Percentiles rank a stretch among this genome's conserved stretches.
Conservation (phyloP, 2,329 filamentous ascomycete species). For the Sordariomycetes sp. region DNA sequence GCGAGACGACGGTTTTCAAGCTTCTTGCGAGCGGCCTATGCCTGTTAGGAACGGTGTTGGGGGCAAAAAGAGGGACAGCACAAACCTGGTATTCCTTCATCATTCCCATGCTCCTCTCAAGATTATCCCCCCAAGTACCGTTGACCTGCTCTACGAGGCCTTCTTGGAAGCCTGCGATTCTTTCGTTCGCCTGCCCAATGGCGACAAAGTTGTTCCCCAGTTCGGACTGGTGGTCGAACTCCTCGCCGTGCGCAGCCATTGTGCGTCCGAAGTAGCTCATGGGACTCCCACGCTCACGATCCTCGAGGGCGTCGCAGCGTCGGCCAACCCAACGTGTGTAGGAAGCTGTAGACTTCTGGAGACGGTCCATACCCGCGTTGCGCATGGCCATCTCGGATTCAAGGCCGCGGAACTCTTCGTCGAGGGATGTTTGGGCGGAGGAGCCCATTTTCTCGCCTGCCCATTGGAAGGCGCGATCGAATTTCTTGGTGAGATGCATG, state of each 20-base stretch:
- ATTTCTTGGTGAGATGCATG: slow-evolving; percentile 67
- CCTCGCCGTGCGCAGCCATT: slow-evolving; percentile 84
- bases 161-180: slow-evolving; percentile 78
- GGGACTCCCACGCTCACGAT: slow-evolving; percentile 79
- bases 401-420: slow-evolving; percentile 84
- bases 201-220: slow-evolving; percentile 79
- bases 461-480: slow-evolving; percentile 97
- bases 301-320: slow-evolving; percentile 68
- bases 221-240: slow-evolving; percentile 84
- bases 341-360: slow-evolving; percentile 75
- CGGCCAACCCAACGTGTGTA: slow-evolving; percentile 87
- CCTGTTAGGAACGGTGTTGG: not conserved
- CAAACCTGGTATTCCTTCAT: slow-evolving; percentile 96
- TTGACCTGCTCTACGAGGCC: slow-evolving; percentile 71
- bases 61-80: slow-evolving; percentile 4
- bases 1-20: slow-evolving; percentile 81
- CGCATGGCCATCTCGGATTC: slow-evolving; percentile 86
- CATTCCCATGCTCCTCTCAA: slow-evolving; percentile 81
- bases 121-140: slow-evolving; percentile 79
- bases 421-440: slow-evolving; percentile 77
- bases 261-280: slow-evolving; percentile 71
- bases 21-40: slow-evolving; percentile 73
- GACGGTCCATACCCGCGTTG: slow-evolving; percentile 78
- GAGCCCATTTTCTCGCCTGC: slow-evolving; percentile 92
- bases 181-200: slow-evolving; percentile 79